Conservation (phyloP, 1,284 basidiomycete genomes). For the Cryptococcus jaspeensis region DNA sequence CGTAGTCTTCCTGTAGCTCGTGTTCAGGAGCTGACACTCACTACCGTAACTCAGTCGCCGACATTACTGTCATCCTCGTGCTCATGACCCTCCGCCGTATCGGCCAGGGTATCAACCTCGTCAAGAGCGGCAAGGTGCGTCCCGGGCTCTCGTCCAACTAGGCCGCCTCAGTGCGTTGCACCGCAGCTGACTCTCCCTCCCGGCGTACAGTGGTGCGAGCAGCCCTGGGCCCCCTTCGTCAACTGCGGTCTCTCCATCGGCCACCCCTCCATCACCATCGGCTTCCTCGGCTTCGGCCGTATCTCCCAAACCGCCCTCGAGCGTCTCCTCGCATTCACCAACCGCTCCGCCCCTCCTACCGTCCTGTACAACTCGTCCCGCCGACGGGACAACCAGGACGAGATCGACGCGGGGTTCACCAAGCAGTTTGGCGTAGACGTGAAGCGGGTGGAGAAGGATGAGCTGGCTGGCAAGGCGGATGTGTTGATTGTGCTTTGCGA, state of each 20-base stretch:
- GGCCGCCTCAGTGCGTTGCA: not conserved
- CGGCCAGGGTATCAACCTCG: slow-evolving; percentile 63
- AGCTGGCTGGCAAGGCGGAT: slow-evolving; percentile 72
- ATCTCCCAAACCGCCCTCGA: slow-evolving; percentile 77
- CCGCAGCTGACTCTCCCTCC: no score
- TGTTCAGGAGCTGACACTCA: not conserved
- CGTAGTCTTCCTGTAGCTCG: not conserved
- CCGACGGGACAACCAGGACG: slow-evolving; percentile 41
- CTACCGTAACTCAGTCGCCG: slow-evolving; percentile 64
- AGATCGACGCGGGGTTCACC: slow-evolving; percentile 59
- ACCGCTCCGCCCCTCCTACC: slow-evolving; percentile 29
- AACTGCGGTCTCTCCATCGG: slow-evolving; percentile 54
- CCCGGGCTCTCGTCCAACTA: not conserved
- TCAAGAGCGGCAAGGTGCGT: slow-evolving; percentile 65
- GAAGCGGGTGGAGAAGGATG: slow-evolving; percentile 62
- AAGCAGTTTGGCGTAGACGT: slow-evolving; percentile 58
- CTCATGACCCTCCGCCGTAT: slow-evolving; percentile 85
- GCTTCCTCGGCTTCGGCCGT: slow-evolving; percentile 91
- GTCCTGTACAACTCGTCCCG: slow-evolving; percentile 43
- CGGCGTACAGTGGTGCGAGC: slow-evolving; percentile 57
- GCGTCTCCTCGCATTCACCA: slow-evolving; percentile 74
- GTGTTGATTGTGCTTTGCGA: slow-evolving; percentile 80
- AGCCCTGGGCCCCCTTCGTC: slow-evolving; percentile 72
- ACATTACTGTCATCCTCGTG: slow-evolving; percentile 79
- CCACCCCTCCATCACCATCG: slow-evolving; percentile 61